These are phyloP conservation scores for Corrigiola litoralis DNA, from an alignment of 179 eudicot species.

Conservation along the genomic window DNA sequence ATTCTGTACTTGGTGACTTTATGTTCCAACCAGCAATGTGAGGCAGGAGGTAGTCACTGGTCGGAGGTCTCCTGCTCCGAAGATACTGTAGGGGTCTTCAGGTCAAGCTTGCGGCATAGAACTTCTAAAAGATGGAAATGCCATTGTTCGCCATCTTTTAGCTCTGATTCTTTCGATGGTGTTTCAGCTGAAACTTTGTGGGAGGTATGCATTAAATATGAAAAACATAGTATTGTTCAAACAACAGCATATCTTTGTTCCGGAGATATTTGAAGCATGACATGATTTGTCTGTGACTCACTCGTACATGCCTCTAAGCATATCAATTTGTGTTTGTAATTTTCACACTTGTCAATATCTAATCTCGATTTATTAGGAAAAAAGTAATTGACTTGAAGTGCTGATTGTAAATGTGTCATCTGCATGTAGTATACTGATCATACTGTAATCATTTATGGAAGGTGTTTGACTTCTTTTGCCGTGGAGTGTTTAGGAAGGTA, in stretches of 20 bases:
- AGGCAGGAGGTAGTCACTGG: slow-evolving; percentile 28
- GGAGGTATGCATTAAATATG: slow-evolving; percentile 55
- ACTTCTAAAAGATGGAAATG: slow-evolving; percentile 47
- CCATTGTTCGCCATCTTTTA: slow-evolving; percentile 44
- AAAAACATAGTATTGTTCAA: slow-evolving; percentile 6
- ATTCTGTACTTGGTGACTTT: slow-evolving; percentile 1
- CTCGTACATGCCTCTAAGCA: background rate
- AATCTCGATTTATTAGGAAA: too few relatives aligned
- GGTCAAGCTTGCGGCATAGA: slow-evolving; percentile 25
- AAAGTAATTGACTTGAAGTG: too few relatives aligned
- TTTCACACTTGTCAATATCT: background rate
- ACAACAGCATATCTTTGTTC: background rate
- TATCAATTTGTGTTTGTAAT: background rate
- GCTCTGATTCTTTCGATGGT: slow-evolving; percentile 40
- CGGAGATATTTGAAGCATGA: background rate
- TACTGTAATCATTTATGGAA: too few relatives aligned
- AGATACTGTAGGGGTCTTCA: slow-evolving; percentile 25
- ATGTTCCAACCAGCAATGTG: slow-evolving; percentile 45
- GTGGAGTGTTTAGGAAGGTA: too few relatives aligned
- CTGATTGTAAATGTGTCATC: too few relatives aligned
- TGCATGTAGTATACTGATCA: too few relatives aligned
- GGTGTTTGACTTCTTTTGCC: too few relatives aligned
- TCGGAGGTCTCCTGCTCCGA: slow-evolving; percentile 35
- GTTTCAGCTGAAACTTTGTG: slow-evolving; percentile 76
- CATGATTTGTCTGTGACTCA: background rate